Base-by-base conservation (phyloP, 306 rosid genomes). In the Canavalia gladiata region DNA sequence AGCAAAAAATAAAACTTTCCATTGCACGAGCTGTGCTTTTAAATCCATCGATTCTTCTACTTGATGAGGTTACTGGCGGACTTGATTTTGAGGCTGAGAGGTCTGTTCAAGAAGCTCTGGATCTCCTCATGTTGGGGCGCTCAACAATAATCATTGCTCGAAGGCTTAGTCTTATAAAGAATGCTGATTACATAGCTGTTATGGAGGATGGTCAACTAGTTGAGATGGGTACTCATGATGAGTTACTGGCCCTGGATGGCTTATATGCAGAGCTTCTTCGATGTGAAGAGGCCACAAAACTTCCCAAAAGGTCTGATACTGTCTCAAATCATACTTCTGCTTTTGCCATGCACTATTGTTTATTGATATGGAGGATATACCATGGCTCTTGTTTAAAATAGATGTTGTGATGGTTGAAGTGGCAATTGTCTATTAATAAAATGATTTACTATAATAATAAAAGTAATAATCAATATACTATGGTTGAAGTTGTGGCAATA, bases 81-180 rank as follows among this genome's bases (percentile, higher is more conserved):
- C 98, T 96, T 85, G 99, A 96, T 90, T 96, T 96, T 90, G 99
- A 96, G 90, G 99, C 99, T 68, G 99, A 96, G 94, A 93, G 87
- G 85, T 88, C 94, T 72, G 99, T 96, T 77, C 99, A 96, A 86
- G 97, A 92, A 82, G 97, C 98, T 84, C 84, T 96, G 57, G 99
- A 93, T 92, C 94, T 96, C 72, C 97, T 96, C 59, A 96, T 93
- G 99, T 85, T 96, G 83, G 99, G 99, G 43, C 97, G 98, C 58
- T 96, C 99, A 55, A 96, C 99, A 69, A 90, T 96, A 86, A 96
- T 94, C 72, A 96, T 96, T 89, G 99, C 98, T 87, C 93, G 99
- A 57, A 89, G 99, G 87, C 99, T 96, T 85, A 96, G 98, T 88
- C 98, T 96, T 60, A 96, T 96, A 82, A 89, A 93, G 91, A 96